Base-by-base conservation (phyloP, 31 red algal genomes). In the Endocladia muricata region DNA sequence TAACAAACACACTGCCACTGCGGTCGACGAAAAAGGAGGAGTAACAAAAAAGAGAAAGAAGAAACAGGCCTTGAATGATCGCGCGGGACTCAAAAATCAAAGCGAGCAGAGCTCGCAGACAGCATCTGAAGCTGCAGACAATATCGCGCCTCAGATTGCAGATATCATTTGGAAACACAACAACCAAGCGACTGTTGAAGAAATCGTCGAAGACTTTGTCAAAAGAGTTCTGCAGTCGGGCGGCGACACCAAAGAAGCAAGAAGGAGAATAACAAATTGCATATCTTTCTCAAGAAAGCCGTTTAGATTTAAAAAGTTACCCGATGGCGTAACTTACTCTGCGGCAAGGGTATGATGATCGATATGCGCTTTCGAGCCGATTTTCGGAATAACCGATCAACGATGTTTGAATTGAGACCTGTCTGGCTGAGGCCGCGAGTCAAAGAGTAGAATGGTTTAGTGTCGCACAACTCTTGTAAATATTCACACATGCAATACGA, bases 41-140 rank as follows among this genome's bases (percentile, higher is more conserved):
- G 60, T 70, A 39, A 70, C 77, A 22, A 81, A 81, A 64, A 81
- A 81, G 63, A 42, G 77, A 32, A 81, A 81, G 49, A 81, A 64
- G 60, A 81, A 81, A 68, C 52, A 51, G 21, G 41, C 77, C 26
- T 42, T 60, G 21, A 41, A 36, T 15, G 75, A 78, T 8, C 55
- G 60, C 35, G 22, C 75, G 35, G 25, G 58, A 17, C 55, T 48
- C 28, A 78, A 78, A 51, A 55, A 66, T 21, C 3, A 33, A 30
- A 42, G 66, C 4, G 48, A 78, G 4, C 25, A 28, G 6, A 28
- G 32, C 13, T 58, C 30, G 55, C 25, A 58, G 55, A 58, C 25
- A 58, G 32, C 55, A n/a, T n/a, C n/a, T n/a, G n/a, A n/a, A n/a
- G n/a, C n/a, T n/a, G 58, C 55, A 19, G 73, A 76, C 21, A 76